A percentile compares a stretch with the other conserved stretches of the same genome.
phyloP scores from a whole-genome alignment of 768 basidiomycete species.

The Psilocybe subaeruginosa region DNA sequence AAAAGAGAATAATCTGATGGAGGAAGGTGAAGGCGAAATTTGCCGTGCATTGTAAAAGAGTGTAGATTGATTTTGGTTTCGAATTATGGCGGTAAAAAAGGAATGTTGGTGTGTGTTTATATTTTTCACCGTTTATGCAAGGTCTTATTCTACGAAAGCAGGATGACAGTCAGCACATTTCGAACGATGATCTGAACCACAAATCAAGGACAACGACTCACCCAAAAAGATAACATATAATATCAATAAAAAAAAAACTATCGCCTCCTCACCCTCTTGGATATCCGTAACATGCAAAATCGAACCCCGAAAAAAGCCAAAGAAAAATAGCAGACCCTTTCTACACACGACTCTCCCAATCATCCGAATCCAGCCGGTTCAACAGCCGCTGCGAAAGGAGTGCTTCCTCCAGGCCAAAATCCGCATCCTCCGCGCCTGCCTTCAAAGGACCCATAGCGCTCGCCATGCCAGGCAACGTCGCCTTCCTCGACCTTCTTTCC shows the following conservation, averaged over 20 bases:
- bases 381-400: conserved; percentile 35
- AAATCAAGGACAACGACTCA: conserved; percentile 8
- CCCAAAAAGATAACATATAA: conserved; percentile 23
- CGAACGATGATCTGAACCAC: background rate
- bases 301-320: too few relatives aligned
- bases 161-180: background rate
- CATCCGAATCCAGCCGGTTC: conserved; percentile 29
- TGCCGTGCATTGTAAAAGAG: background rate
- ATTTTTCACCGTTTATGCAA: background rate
- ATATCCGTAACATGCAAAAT: background rate
- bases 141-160: background rate
- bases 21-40: background rate
- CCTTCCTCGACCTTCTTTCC: conserved; percentile 19
- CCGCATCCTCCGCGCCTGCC: conserved; percentile 22
- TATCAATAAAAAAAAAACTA: conserved; percentile 19
- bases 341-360: conserved; percentile 17
- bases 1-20: background rate
- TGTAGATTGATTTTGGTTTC: conserved; percentile 1
- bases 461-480: conserved; percentile 11
- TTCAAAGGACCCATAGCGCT: background rate
- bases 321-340: background rate
- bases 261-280: background rate
- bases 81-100: background rate
- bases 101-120: conserved; percentile 4
- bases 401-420: conserved; percentile 35